Conservation (phyloP, 2,329 filamentous ascomycete genomes). For the Phaeosphaeriaceae sp. region DNA sequence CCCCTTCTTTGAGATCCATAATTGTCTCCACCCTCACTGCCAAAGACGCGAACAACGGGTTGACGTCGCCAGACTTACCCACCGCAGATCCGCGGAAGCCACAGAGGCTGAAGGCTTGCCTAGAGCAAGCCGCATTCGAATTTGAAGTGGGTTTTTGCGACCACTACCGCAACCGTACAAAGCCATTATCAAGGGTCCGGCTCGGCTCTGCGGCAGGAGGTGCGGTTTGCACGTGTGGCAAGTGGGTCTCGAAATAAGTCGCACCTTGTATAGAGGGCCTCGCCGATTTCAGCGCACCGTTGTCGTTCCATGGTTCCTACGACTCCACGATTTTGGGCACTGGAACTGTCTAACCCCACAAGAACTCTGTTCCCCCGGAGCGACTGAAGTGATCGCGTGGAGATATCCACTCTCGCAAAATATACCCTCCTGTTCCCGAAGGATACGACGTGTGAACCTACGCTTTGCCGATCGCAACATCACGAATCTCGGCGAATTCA, state of each 20-base stretch:
- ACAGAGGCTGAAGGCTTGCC: neutral
- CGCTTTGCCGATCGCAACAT: neutral
- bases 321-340: neutral
- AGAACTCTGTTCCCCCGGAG: neutral
- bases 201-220: neutral
- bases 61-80: conserved; percentile 1
- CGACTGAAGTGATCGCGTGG: neutral
- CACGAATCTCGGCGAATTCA: neutral
- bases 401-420: neutral
- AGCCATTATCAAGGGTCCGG: neutral
- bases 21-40: neutral
- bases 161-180: neutral
- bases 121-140: neutral
- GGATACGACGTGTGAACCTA: neutral
- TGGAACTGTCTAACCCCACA: neutral
- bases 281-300: neutral
- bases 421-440: neutral
- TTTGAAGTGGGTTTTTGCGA: neutral
- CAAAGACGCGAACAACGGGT: neutral
- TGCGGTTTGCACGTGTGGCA: neutral
- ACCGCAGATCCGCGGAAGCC: neutral
- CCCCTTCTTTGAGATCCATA: neutral
- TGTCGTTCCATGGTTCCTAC: neutral
- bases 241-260: neutral
- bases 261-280: neutral